phyloP scores from a whole-genome alignment of 2,329 filamentous ascomycete genomes.

The Diaporthe citriasiana region DNA sequence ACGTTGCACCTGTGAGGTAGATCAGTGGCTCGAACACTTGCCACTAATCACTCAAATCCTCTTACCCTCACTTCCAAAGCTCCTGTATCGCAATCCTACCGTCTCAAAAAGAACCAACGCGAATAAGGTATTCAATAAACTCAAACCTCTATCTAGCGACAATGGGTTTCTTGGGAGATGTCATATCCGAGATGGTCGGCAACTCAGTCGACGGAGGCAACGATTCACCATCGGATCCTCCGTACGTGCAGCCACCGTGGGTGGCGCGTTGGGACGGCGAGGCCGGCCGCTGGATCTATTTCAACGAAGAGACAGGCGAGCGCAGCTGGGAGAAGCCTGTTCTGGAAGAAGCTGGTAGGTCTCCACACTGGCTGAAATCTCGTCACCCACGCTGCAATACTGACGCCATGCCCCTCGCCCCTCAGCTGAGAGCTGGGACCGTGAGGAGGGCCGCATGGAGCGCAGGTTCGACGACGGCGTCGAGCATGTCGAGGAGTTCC shows the following conservation, averaged over 20 bases:
- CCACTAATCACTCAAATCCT: background rate
- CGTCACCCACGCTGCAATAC: background rate
- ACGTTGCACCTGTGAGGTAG: background rate
- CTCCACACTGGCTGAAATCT: fast-evolving
- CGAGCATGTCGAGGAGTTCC: slow-evolving; percentile 32
- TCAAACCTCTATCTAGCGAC: background rate
- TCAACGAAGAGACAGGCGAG: slow-evolving; percentile 40
- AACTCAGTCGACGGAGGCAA: slow-evolving; percentile 25
- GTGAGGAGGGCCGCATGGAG: slow-evolving; percentile 36
- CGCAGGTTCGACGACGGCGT: slow-evolving; percentile 36
- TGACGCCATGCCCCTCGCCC: background rate
- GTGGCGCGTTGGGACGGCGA: slow-evolving; percentile 38
- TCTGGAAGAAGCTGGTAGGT: slow-evolving; percentile 38
- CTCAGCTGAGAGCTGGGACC: slow-evolving; percentile 31
- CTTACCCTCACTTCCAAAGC: background rate
- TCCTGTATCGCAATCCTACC: too few relatives aligned
- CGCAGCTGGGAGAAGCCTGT: slow-evolving; percentile 38
- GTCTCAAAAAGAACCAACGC: background rate
- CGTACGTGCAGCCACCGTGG: slow-evolving; percentile 38
- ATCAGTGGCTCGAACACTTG: background rate
- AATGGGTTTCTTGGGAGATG: slow-evolving; percentile 37
- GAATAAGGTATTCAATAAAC: background rate
- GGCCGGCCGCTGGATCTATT: slow-evolving; percentile 37
- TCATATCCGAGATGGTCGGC: slow-evolving; percentile 32
- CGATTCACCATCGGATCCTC: slow-evolving; percentile 31